A percentile compares a stretch with the other conserved stretches of the same genome.
These are phyloP conservation scores for Kodamaea fukazawae DNA, from an alignment of 805 yeast genomes.

Conservation along the genomic window DNA sequence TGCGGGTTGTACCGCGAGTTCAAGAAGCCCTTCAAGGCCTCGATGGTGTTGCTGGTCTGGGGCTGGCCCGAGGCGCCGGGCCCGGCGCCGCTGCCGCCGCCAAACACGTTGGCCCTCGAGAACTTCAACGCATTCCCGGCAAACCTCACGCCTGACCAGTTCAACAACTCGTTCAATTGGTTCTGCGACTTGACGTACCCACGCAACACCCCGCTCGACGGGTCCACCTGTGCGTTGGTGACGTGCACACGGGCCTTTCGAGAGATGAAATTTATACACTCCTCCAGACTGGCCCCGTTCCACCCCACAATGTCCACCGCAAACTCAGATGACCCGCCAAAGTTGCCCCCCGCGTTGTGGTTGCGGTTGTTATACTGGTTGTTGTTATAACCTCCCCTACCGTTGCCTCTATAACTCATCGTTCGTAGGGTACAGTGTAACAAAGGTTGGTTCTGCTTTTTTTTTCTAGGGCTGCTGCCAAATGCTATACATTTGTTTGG, in stretches of 20 bases:
- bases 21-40: slow-evolving; percentile 59
- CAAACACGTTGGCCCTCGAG: slow-evolving; percentile 26
- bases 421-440: slow-evolving; percentile 4
- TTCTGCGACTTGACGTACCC: slow-evolving; percentile 54
- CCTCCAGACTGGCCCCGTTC: slow-evolving; percentile 69
- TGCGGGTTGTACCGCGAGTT: slow-evolving; percentile 64
- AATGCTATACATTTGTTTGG: slow-evolving; percentile 4
- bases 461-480: slow-evolving; percentile 1
- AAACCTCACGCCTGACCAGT: slow-evolving; percentile 75
- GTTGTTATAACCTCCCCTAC: slow-evolving; percentile 18
- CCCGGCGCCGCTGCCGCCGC: no score
- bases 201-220: slow-evolving; percentile 45
- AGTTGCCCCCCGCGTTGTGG: slow-evolving; percentile 18
- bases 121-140: slow-evolving; percentile 70
- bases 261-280: slow-evolving; percentile 64
- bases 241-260: slow-evolving; percentile 63
- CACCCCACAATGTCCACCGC: slow-evolving; percentile 71
- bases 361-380: slow-evolving; percentile 11
- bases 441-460: slow-evolving; percentile 3
- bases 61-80: slow-evolving; percentile 1
- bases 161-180: slow-evolving; percentile 58
- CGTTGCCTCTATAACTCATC: slow-evolving; percentile 42
- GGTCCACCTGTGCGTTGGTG: slow-evolving; percentile 51
- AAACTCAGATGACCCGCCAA: slow-evolving; percentile 17
- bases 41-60: slow-evolving; percentile 47